phyloP scores from a whole-genome alignment of 2,329 filamentous ascomycete species.

The Stenocarpella maydis region DNA sequence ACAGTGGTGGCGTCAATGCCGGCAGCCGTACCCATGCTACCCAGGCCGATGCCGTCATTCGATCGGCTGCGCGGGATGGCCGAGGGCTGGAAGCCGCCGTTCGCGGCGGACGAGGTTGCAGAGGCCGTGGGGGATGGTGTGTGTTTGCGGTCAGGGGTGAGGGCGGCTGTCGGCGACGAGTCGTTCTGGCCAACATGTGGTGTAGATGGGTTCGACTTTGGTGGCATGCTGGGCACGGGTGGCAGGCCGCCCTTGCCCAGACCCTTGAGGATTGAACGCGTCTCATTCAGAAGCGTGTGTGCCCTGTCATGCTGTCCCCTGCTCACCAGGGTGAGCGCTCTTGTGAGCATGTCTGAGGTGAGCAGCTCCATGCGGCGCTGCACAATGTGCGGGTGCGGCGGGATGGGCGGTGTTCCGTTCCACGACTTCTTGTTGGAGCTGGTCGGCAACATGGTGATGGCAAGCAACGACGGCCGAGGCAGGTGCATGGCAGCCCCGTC shows the following conservation, averaged over 20 bases:
- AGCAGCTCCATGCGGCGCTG: slow-evolving; percentile 97
- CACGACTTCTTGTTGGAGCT: slow-evolving; percentile 68
- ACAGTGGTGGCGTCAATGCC: slow-evolving; percentile 89
- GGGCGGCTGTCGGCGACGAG: slow-evolving; percentile 51
- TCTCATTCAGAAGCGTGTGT: slow-evolving; percentile 91
- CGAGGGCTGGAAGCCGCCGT: slow-evolving; percentile 46
- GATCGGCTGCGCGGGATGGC: slow-evolving; percentile 62
- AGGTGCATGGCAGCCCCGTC: slow-evolving; percentile 88
- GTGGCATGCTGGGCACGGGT: slow-evolving; percentile 75
- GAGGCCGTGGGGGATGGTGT: slow-evolving; percentile 64
- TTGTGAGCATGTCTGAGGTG: slow-evolving; percentile 96
- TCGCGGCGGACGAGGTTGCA: slow-evolving; percentile 37
- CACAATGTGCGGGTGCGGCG: slow-evolving; percentile 92
- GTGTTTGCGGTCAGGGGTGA: slow-evolving; percentile 63
- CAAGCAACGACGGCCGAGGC: slow-evolving; percentile 86
- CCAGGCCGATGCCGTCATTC: slow-evolving; percentile 64
- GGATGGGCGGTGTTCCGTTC: slow-evolving; percentile 79
- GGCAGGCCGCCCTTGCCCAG: slow-evolving; percentile 94
- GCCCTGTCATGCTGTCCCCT: slow-evolving; percentile 93
- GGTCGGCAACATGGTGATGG: slow-evolving; percentile 93
- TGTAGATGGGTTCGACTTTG: slow-evolving; percentile 57
- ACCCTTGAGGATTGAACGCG: slow-evolving; percentile 92
- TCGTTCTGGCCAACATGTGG: slow-evolving; percentile 53
- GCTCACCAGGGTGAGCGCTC: slow-evolving; percentile 88
- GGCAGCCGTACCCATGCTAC: slow-evolving; percentile 54